Percentiles rank a stretch among this genome's conserved stretches.
phyloP scores from a whole-genome alignment of 129 eudicot genomes.

The Glebionis coronaria region DNA sequence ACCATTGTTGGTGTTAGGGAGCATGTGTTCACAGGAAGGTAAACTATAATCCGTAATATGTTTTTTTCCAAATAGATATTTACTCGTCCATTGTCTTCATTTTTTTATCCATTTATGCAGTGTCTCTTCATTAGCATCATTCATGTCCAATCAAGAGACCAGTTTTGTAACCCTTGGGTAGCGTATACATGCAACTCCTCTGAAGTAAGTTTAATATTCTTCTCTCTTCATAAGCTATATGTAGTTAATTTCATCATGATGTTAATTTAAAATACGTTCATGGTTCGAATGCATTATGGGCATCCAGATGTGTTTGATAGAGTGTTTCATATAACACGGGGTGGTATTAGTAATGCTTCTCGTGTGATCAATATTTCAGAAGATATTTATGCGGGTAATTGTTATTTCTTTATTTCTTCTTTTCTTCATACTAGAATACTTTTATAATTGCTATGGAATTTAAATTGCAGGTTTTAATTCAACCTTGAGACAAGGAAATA shows the following conservation, averaged over 20 bases:
- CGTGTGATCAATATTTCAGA: conserved; percentile 92
- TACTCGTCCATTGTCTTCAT: neutral
- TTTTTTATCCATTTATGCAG: conserved; percentile 43
- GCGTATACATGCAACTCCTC: conserved; percentile 91
- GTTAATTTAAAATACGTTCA: no score
- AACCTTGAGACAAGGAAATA: conserved; percentile 94
- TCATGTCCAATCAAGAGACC: conserved; percentile 98
- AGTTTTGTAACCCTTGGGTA: conserved; percentile 98
- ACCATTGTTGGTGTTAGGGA: no score
- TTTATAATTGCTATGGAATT: no score
- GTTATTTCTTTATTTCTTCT: neutral
- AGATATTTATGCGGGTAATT: conserved; percentile 85
- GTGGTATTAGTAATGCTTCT: conserved; percentile 97
- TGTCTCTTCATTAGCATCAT: conserved; percentile 99
- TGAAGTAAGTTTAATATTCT: conserved; percentile 55
- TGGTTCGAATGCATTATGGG: no score
- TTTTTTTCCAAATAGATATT: neutral
- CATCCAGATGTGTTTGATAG: no score
- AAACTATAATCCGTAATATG: no score
- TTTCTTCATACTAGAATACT: neutral
- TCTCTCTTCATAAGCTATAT: conserved; percentile 7
- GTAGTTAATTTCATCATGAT: conserved; percentile 3
- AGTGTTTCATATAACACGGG: conserved; percentile 90
- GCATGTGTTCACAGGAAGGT: no score
- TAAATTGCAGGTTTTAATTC: conserved; percentile 80